Percentiles rank a stretch among this genome's conserved stretches.
These are phyloP conservation scores for Serendipita sp. DNA, from an alignment of 768 basidiomycete genomes.

Conservation along the genomic window DNA sequence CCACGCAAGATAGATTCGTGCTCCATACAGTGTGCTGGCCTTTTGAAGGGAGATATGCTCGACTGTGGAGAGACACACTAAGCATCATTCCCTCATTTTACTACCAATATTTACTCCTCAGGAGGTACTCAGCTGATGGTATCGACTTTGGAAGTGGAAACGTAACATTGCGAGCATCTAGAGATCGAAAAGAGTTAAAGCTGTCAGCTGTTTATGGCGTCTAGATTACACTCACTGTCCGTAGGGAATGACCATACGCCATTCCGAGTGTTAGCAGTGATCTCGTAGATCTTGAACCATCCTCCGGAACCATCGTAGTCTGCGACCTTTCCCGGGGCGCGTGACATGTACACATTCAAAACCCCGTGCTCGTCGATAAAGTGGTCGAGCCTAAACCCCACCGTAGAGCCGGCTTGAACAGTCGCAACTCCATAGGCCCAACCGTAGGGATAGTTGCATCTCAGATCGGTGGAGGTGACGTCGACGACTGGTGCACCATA, in stretches of 20 bases:
- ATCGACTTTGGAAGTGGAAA: not conserved
- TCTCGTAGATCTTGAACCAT: constrained; percentile 15
- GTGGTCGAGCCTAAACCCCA: not conserved
- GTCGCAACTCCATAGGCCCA: not conserved
- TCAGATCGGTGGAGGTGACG: no score
- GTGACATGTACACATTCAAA: constrained; percentile 13
- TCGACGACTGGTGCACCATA: no score
- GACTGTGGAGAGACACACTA: no score
- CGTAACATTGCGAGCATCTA: not conserved
- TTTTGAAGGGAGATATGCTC: no score
- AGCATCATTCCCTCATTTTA: no score
- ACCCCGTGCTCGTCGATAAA: not conserved
- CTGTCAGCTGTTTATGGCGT: not conserved
- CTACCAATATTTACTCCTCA: no score
- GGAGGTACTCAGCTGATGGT: not conserved
- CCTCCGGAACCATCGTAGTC: constrained; percentile 12
- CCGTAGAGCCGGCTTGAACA: not conserved
- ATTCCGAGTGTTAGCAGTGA: not conserved
- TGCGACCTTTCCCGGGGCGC: constrained; percentile 9
- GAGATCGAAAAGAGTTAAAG: not conserved
- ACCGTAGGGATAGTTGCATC: no score
- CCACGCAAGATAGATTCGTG: no score
- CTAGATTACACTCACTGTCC: constrained; percentile 7
- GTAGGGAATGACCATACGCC: constrained; percentile 5
- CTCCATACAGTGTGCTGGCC: no score